phyloP scores from a whole-genome alignment of 139 green algal genomes.

The Picochlorum sp. region DNA sequence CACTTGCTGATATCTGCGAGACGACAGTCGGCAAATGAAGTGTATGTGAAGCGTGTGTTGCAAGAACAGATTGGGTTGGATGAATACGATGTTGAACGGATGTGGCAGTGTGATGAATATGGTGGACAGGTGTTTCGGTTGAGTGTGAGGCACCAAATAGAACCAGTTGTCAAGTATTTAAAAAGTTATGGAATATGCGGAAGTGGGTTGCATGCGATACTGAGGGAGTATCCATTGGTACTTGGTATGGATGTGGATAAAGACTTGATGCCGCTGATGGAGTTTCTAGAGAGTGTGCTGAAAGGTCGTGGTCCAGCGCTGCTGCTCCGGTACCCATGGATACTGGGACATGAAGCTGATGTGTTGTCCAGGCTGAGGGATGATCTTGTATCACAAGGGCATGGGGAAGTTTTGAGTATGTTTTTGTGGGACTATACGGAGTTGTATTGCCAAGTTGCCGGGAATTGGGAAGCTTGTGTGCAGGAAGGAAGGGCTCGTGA shows the following conservation, averaged over 20 bases:
- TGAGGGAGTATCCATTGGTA: not conserved
- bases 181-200: not conserved
- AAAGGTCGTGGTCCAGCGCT: not conserved
- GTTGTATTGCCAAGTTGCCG: too few species aligned
- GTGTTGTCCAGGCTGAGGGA: not conserved
- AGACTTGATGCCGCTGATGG: not conserved
- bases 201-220: not conserved
- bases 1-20: not conserved
- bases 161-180: slow-evolving; percentile 6
- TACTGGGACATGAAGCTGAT: not conserved
- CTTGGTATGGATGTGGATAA: not conserved
- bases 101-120: not conserved
- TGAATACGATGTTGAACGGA: not conserved
- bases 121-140: slow-evolving; percentile 5
- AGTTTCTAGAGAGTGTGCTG: not conserved
- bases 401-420: not conserved
- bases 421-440: too few species aligned
- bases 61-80: not conserved
- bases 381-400: not conserved
- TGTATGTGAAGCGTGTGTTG: slow-evolving; percentile 4
- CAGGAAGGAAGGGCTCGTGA: too few species aligned
- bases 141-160: slow-evolving; percentile 5
- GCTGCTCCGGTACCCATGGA: not conserved
- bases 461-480: too few species aligned
- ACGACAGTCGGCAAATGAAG: slow-evolving; percentile 7